Evolutionary conservation across 352 stramenopile species (phyloP).

Genomic region (Albugo laibachii): DNA sequence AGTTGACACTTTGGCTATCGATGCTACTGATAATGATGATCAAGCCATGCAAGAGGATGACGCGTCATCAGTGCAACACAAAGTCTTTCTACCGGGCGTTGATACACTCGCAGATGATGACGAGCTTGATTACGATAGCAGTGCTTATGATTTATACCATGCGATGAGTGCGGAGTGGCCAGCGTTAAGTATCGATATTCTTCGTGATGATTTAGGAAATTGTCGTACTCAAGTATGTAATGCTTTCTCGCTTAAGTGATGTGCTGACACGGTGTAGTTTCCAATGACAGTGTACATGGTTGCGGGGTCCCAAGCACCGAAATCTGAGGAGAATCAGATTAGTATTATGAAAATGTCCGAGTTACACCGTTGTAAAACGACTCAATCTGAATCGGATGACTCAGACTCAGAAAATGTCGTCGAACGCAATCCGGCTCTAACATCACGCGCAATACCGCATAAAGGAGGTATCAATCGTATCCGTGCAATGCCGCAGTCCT

Average conservation of each 20-base stretch:
- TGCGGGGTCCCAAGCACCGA: constrained; percentile 89
- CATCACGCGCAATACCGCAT: constrained; percentile 91
- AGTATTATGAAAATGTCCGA: constrained; percentile 97
- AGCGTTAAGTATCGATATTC: constrained; percentile 93
- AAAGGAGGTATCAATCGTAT: constrained; percentile 92
- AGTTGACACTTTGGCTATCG: too few species aligned
- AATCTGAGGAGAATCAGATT: constrained; percentile 88
- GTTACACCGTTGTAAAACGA: constrained; percentile 86
- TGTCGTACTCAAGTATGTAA: constrained; percentile 43
- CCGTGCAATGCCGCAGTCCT: constrained; percentile 86
- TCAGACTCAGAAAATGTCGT: constrained; percentile 46
- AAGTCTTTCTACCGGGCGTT: constrained; percentile 88
- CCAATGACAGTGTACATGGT: constrained; percentile 93
- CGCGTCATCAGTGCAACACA: constrained; percentile 31
- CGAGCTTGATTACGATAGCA: constrained; percentile 96
- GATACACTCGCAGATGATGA: constrained; percentile 83
- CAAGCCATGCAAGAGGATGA: constrained; percentile 17
- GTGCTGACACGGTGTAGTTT: constrained; percentile 31
- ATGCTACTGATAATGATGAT: too few species aligned
- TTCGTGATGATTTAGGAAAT: constrained; percentile 89
- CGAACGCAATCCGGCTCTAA: constrained; percentile 87
- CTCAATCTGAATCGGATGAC: constrained; percentile 49
- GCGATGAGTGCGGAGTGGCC: constrained; percentile 95
- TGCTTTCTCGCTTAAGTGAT: neutral
- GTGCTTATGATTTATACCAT: constrained; percentile 99